Conservation (phyloP, 2,329 filamentous ascomycete genomes). For the Talaromyces islandicus region DNA sequence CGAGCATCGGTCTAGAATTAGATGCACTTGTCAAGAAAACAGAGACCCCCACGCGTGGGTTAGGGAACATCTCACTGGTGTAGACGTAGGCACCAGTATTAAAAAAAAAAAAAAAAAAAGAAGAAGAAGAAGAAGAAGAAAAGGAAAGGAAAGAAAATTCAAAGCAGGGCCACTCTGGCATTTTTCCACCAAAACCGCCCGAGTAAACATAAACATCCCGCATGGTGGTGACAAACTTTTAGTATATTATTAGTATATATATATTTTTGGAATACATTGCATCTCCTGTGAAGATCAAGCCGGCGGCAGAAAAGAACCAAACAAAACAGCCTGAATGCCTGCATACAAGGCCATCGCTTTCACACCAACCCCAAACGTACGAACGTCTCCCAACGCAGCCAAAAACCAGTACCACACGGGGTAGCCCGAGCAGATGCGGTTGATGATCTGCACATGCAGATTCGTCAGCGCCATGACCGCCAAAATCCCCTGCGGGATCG, state of each 20-base stretch:
- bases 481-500: constrained; percentile 66
- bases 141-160: too few species aligned
- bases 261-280: neutral
- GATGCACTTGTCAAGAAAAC: neutral
- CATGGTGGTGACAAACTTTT: neutral
- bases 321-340: constrained; percentile 74
- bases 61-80: neutral
- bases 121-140: neutral
- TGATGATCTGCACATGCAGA: constrained; percentile 94
- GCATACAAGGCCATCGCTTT: constrained; percentile 76
- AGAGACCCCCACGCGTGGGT: too few species aligned
- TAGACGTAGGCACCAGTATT: neutral
- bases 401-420: constrained; percentile 85
- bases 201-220: neutral
- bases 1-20: neutral
- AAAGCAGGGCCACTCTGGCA: neutral
- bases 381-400: constrained; percentile 38
- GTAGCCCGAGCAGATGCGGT: constrained; percentile 79
- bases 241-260: neutral
- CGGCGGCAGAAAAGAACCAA: constrained; percentile 85
- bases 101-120: neutral
- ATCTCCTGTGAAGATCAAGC: constrained; percentile 38
- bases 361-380: constrained; percentile 38
- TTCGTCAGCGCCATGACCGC: constrained; percentile 65
- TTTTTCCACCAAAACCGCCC: neutral